A percentile compares a stretch with the other conserved stretches of the same genome.
Evolutionary conservation across 164 flowering plant genomes (phyloP).

Genomic region (Nymphaea thermarum): DNA sequence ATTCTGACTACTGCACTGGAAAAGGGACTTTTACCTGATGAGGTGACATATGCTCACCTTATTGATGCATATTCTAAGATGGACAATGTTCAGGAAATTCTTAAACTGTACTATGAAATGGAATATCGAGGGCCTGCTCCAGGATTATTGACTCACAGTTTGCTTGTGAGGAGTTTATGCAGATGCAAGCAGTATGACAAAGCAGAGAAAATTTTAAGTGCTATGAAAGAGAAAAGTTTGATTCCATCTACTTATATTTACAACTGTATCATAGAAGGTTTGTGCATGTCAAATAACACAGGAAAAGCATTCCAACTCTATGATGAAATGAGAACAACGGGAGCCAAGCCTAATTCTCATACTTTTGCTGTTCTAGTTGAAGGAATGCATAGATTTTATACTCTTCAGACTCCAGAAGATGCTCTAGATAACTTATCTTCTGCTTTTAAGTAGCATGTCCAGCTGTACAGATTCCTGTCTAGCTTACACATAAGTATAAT

Average conservation of each 20-base stretch:
- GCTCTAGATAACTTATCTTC: not conserved
- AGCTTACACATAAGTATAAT: no score
- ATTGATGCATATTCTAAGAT: conserved; percentile 45
- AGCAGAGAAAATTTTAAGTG: conserved; percentile 45
- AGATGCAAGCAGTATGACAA: conserved; percentile 32
- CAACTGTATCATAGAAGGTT: conserved; percentile 24
- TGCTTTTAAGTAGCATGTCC: not conserved
- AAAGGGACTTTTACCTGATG: conserved; percentile 54
- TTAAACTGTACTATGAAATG: conserved; percentile 75
- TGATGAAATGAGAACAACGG: conserved; percentile 29
- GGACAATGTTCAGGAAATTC: conserved; percentile 27
- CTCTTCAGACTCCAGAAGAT: not conserved
- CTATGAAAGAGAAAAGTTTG: conserved; percentile 34
- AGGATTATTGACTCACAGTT: conserved; percentile 21
- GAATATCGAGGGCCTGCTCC: conserved; percentile 35
- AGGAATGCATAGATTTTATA: not conserved
- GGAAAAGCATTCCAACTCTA: conserved; percentile 20
- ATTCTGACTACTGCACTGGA: conserved; percentile 49
- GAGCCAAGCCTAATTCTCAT: conserved; percentile 17
- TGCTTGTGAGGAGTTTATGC: conserved; percentile 36
- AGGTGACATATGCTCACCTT: conserved; percentile 43
- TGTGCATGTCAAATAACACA: conserved; percentile 24
- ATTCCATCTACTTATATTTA: conserved; percentile 17
- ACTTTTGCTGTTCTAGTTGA: conserved; percentile 1
- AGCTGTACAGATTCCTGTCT: not conserved